phyloP scores from a whole-genome alignment of 1,139 yeast genomes.

The Yamadazyma spencermartinsiae region DNA sequence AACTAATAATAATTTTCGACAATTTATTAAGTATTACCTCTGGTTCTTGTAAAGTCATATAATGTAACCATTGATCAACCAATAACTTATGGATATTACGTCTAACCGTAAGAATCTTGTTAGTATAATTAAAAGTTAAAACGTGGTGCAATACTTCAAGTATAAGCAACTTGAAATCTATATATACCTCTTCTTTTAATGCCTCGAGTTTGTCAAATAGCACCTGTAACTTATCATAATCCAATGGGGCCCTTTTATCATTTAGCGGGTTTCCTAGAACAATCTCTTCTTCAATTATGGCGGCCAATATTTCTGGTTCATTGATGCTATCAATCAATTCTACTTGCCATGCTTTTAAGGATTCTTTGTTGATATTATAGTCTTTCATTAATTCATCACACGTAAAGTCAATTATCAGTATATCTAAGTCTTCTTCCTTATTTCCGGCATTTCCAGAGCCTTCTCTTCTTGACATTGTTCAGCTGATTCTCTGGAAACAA shows the following conservation, averaged over 20 bases:
- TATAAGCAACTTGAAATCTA: slow-evolving; percentile 33
- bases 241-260: slow-evolving; percentile 6
- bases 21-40: slow-evolving; percentile 20
- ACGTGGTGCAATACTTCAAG: slow-evolving; percentile 29
- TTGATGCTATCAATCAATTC: slow-evolving; percentile 29
- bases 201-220: slow-evolving; percentile 20
- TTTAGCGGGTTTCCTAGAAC: slow-evolving; percentile 19
- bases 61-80: slow-evolving; percentile 19
- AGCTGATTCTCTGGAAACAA: neutral
- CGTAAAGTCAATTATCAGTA: slow-evolving; percentile 17
- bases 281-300: slow-evolving; percentile 26
- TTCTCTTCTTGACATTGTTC: neutral
- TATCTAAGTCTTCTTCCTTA: slow-evolving; percentile 8
- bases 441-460: neutral
- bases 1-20: slow-evolving; percentile 24
- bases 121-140: slow-evolving; percentile 25
- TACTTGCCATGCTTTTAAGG: slow-evolving; percentile 38
- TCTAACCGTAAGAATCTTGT: slow-evolving; percentile 25
- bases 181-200: slow-evolving; percentile 26
- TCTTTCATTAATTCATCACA: slow-evolving; percentile 28
- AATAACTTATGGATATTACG: slow-evolving; percentile 22
- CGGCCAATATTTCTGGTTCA: slow-evolving; percentile 20
- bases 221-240: slow-evolving; percentile 8
- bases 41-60: slow-evolving; percentile 9
- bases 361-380: slow-evolving; percentile 27